Evolutionary conservation across 768 basidiomycete genomes (phyloP).

Genomic region (Pulveroboletus sp.): DNA sequence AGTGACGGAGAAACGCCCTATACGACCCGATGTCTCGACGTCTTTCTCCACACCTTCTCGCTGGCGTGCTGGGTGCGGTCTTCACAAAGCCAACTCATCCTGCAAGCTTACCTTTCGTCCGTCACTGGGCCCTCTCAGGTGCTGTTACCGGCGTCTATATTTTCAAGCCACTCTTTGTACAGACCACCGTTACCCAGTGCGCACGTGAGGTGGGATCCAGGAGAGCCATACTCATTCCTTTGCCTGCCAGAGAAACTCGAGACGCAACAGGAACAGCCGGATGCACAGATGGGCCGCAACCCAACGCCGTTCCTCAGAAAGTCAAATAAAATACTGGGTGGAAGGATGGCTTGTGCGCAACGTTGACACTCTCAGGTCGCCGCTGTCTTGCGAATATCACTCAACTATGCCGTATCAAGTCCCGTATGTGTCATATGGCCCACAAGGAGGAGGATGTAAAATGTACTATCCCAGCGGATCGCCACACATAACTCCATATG

Average conservation of each 20-base stretch:
- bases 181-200: constrained; percentile 12
- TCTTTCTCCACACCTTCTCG: constrained; percentile 48
- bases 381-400: not conserved
- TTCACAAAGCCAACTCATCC: not conserved
- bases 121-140: constrained; percentile 34
- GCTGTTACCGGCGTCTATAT: constrained; percentile 62
- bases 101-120: not conserved
- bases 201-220: not conserved
- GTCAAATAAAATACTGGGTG: constrained; percentile 7
- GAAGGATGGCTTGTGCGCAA: not conserved
- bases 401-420: not conserved
- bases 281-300: constrained; percentile 3
- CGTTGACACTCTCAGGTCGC: not conserved
- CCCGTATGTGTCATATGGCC: constrained; percentile 10
- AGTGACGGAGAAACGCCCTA: not conserved
- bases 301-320: constrained; percentile 1
- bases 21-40: constrained; percentile 33
- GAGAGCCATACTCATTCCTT: not conserved
- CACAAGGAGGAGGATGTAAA: constrained; percentile 8
- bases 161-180: constrained; percentile 48
- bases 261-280: not conserved
- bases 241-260: constrained; percentile 11
- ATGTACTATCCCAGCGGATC: constrained; percentile 6
- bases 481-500: constrained; percentile 9
- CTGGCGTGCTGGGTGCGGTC: constrained; percentile 49